Percentiles rank a stretch among this genome's conserved stretches.
These are phyloP conservation scores for Macrolepiota dolichaula DNA, from an alignment of 768 basidiomycete species.

Conservation along the genomic window DNA sequence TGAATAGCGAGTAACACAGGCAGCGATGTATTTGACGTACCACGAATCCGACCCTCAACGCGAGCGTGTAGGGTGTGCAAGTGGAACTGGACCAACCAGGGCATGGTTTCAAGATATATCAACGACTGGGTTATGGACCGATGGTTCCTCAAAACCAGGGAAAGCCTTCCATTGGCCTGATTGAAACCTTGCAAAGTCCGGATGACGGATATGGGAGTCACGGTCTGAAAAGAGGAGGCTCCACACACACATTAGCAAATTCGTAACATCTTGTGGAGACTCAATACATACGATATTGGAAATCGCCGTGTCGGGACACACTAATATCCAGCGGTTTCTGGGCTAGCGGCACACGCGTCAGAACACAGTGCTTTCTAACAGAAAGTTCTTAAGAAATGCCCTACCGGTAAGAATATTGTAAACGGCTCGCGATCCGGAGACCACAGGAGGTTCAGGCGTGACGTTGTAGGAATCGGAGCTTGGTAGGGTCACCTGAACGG, in stretches of 20 bases:
- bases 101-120: conserved; percentile 87
- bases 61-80: conserved; percentile 68
- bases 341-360: conserved; percentile 22
- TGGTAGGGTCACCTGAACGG: conserved; percentile 48
- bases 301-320: conserved; percentile 57
- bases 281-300: conserved; percentile 55
- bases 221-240: conserved; percentile 20
- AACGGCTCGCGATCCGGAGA: conserved; percentile 31
- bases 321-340: conserved; percentile 50
- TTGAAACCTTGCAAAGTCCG: conserved; percentile 72
- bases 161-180: conserved; percentile 75
- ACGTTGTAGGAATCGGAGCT: conserved; percentile 38
- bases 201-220: conserved; percentile 55
- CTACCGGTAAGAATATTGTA: conserved; percentile 50
- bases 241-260: not conserved
- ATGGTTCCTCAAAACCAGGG: conserved; percentile 64
- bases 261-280: not conserved
- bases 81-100: conserved; percentile 89
- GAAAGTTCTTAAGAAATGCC: not conserved
- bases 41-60: conserved; percentile 37
- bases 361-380: not conserved
- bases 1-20: not conserved
- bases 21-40: not conserved
- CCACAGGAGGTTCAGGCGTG: conserved; percentile 45
- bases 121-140: conserved; percentile 39